Evolutionary conservation across 2,329 filamentous ascomycete genomes (phyloP).

Genomic region (Aspergillus neotritici): DNA sequence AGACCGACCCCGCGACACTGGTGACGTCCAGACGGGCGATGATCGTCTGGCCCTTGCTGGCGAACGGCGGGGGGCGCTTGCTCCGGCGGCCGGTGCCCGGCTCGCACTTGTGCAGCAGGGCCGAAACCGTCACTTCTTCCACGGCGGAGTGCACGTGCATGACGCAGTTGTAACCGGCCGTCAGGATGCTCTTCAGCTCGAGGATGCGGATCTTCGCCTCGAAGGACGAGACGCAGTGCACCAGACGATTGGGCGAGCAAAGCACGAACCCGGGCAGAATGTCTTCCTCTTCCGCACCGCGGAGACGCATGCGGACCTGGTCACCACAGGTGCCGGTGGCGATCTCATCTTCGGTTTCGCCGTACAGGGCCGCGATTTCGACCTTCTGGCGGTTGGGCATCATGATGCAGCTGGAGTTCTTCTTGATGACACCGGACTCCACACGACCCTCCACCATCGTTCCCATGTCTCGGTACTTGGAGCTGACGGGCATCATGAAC

Average conservation of each 20-base stretch:
- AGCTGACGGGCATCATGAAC: slow-evolving; percentile 98
- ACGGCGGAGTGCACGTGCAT: slow-evolving; percentile 96
- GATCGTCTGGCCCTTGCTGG: slow-evolving; percentile 71
- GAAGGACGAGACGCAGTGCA: slow-evolving; percentile 82
- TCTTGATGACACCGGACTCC: slow-evolving; percentile 89
- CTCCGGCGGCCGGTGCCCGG: slow-evolving; percentile 91
- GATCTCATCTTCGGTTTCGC: slow-evolving; percentile 93
- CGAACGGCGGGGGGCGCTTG: slow-evolving; percentile 88
- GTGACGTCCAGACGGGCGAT: slow-evolving; percentile 88
- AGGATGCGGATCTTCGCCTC: slow-evolving; percentile 96
- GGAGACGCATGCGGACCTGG: slow-evolving; percentile 84
- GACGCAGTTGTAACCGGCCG: slow-evolving; percentile 95
- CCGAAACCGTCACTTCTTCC: slow-evolving; percentile 89
- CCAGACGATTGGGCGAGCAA: slow-evolving; percentile 87
- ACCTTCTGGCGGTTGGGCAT: slow-evolving; percentile 90
- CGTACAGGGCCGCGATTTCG: slow-evolving; percentile 78
- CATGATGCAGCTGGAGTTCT: slow-evolving; percentile 78
- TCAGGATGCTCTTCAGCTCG: slow-evolving; percentile 89
- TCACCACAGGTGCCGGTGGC: slow-evolving; percentile 79
- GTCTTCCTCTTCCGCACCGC: slow-evolving; percentile 96
- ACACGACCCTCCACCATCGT: slow-evolving; percentile 98
- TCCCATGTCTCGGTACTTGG: slow-evolving; percentile 95
- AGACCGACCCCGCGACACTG: slow-evolving; percentile 78
- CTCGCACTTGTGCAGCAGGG: slow-evolving; percentile 86
- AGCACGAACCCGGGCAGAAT: slow-evolving; percentile 92